These are phyloP conservation scores for Vitis rupestris DNA, from an alignment of 164 flowering plant species.

Conservation along the genomic window DNA sequence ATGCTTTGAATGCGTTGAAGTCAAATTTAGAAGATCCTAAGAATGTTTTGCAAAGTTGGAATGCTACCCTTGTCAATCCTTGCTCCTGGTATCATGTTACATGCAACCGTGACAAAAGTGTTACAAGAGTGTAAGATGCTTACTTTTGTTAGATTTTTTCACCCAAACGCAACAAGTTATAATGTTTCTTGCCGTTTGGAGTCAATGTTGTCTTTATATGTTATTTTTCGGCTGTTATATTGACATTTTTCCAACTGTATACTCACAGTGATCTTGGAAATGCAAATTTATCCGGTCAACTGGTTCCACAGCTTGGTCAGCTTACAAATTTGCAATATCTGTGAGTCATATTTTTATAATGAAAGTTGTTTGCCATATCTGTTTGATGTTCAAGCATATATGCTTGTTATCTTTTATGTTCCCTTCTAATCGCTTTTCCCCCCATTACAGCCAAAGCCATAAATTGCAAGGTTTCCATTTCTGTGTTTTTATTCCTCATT, in stretches of 20 bases:
- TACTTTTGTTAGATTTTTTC: neutral
- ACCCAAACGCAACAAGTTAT: neutral
- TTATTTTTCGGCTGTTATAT: neutral
- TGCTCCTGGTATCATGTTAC: slow-evolving; percentile 70
- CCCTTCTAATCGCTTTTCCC: neutral
- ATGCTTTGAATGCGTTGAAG: slow-evolving; percentile 60
- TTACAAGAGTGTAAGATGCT: slow-evolving; percentile 52
- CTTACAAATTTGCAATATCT: slow-evolving; percentile 56
- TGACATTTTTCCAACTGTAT: neutral
- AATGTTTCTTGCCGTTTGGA: neutral
- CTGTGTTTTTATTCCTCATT: no score
- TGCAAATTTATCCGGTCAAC: slow-evolving; percentile 55
- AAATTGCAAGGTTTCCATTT: no score
- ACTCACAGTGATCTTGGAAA: slow-evolving; percentile 61
- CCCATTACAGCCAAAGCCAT: no score
- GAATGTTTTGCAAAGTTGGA: slow-evolving; percentile 68
- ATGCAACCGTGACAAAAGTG: slow-evolving; percentile 50
- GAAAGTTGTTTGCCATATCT: neutral
- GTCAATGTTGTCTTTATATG: neutral
- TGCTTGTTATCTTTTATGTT: neutral
- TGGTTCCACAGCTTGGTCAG: slow-evolving; percentile 62
- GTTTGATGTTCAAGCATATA: neutral
- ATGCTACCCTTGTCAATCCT: slow-evolving; percentile 62
- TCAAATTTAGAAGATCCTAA: slow-evolving; percentile 50
- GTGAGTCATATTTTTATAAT: slow-evolving; percentile 33